Evolutionary conservation across 1,139 yeast genomes (phyloP).

Genomic region (Candida dubliniensis): DNA sequence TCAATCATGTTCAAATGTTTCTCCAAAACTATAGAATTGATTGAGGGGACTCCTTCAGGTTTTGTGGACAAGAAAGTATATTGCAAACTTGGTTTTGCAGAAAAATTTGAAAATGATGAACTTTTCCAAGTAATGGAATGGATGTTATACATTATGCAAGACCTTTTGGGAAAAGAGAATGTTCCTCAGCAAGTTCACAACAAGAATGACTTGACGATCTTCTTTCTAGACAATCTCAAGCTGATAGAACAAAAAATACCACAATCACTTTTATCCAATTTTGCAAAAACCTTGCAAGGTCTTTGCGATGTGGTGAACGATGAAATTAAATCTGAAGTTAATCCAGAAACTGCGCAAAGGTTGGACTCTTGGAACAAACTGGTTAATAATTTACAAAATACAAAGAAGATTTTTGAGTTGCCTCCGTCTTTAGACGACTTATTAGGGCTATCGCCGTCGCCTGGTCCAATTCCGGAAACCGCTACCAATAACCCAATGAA

Average conservation of each 20-base stretch:
- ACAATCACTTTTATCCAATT: background rate
- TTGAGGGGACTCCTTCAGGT: background rate
- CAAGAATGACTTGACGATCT: background rate
- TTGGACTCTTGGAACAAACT: slow-evolving; percentile 8
- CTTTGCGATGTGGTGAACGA: background rate
- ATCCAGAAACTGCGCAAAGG: background rate
- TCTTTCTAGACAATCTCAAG: background rate
- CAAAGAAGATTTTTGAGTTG: slow-evolving; percentile 15
- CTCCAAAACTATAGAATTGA: slow-evolving; percentile 4
- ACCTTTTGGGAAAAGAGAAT: background rate
- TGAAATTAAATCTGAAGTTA: background rate
- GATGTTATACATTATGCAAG: slow-evolving; percentile 12
- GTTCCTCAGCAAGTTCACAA: background rate
- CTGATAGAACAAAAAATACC: background rate
- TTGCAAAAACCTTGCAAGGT: background rate
- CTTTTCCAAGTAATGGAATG: slow-evolving; percentile 21
- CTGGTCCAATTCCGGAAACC: background rate
- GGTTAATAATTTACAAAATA: slow-evolving; percentile 4
- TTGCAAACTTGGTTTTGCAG: slow-evolving; percentile 8
- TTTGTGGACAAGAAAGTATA: slow-evolving; percentile 4
- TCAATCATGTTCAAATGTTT: slow-evolving; percentile 20
- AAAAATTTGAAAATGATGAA: slow-evolving; percentile 9
- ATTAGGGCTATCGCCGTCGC: slow-evolving; percentile 14
- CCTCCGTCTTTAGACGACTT: slow-evolving; percentile 29
- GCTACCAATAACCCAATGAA: background rate